Base-by-base conservation (phyloP, 441 rosid species). In the Dalechampia spathulata region DNA sequence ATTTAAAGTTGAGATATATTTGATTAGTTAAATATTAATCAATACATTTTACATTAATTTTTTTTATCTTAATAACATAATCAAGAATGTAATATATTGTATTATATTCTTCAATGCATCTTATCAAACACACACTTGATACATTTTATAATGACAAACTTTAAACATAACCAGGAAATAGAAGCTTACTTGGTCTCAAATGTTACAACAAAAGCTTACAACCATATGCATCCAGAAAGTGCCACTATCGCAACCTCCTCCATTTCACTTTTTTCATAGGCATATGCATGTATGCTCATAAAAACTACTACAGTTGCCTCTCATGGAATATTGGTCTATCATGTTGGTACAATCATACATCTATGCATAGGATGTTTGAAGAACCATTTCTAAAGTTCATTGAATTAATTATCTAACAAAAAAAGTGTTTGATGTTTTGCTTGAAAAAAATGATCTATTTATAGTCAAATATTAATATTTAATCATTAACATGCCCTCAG, bases 221-320 rank as follows among this genome's bases (percentile, higher is more conserved):
- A 75, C 96, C 99, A 94, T 70, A 94, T 86, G 71, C 92, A 88
- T 68, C 99, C 98, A n/a, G 99, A 90, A 62, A 94, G 96, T 47
- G 93, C 98, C 62, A 90, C 96, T 95, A 94, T 82, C 36, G 90
- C 85, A 37, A 90, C 79, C 80, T 90, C 96, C 74, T 86, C 98
- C 94, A 85, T 87, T 79, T 90, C 96, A 52, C 96, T 82, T 78
- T 84, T 94, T 73, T 94, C 96, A 38, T 76, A 75, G 9, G 96
- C 94, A 72, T 77, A 87, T 17, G 88, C 84, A 57, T 90, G 79
- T 66, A 87, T 83, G 67, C 88, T 90, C 69, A 87, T 83, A 53
- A 78, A 72, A 76, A 90, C 86, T 65, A 90, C 92, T 56, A 88
- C 86, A 62, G 83, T 80, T 40, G 98, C 99, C 98, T 27, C 25